Percentiles rank a stretch among this genome's conserved stretches.
These are phyloP conservation scores for Saccharum officinarum DNA, from an alignment of 176 grass and related monocot genomes.

Conservation along the genomic window DNA sequence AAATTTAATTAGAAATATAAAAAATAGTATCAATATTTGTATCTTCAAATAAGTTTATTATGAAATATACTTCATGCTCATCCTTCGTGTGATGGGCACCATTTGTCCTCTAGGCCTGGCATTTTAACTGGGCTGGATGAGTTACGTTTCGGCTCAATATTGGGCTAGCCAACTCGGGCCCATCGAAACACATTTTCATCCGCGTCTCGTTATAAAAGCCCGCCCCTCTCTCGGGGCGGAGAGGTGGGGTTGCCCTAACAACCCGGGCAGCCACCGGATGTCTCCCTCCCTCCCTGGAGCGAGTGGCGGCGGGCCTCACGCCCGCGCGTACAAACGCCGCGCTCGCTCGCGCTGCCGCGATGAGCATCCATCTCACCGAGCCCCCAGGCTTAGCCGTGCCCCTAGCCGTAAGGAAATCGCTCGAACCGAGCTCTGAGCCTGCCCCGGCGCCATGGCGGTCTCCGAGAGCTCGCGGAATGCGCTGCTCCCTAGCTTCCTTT, in stretches of 20 bases:
- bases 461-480: conserved; percentile 47
- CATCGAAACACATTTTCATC: background rate
- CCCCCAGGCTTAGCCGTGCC: background rate
- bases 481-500: conserved; percentile 57
- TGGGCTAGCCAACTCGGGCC: background rate
- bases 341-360: conserved; percentile 8
- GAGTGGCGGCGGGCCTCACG: conserved; percentile 39
- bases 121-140: background rate
- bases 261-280: conserved; percentile 39
- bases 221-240: background rate
- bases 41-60: no score
- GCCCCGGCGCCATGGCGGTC: conserved; percentile 36
- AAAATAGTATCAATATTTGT: no score
- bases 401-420: background rate
- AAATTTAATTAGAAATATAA: no score
- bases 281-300: conserved; percentile 24
- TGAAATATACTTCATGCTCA: no score
- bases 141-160: background rate
- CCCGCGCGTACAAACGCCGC: conserved; percentile 5
- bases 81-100: background rate
- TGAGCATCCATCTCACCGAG: background rate
- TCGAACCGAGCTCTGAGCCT: background rate
- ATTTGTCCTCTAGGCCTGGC: background rate
- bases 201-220: conserved; percentile 2
- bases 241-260: conserved; percentile 28